These are phyloP conservation scores for Ascoidea tarda DNA, from an alignment of 805 yeast genomes.

Conservation along the genomic window DNA sequence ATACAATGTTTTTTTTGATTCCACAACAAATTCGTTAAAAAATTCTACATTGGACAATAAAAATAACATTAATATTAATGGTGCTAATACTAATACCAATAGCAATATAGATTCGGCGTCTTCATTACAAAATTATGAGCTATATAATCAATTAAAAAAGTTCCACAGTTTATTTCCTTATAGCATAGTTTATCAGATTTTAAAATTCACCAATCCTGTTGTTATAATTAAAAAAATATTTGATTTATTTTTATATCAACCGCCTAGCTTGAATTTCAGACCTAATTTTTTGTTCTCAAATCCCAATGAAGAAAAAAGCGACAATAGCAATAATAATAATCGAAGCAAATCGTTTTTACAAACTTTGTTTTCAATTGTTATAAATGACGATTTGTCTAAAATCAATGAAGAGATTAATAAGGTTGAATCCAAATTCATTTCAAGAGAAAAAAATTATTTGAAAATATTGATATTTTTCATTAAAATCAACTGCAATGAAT, in stretches of 20 bases:
- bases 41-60: not conserved
- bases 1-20: constrained; percentile 67
- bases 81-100: too few relatives aligned
- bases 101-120: too few relatives aligned
- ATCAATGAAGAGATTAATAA: not conserved
- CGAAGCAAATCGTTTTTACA: constrained; percentile 3
- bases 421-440: not conserved
- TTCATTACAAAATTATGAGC: constrained; percentile 28
- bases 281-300: too few relatives aligned
- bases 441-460: not conserved
- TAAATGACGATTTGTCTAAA: constrained; percentile 3
- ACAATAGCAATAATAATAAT: not conserved
- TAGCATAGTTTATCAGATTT: constrained; percentile 54
- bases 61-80: not conserved
- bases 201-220: constrained; percentile 80
- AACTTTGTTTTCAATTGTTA: constrained; percentile 5
- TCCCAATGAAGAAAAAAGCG: too few relatives aligned
- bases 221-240: constrained; percentile 66
- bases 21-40: constrained; percentile 32
- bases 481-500: too few relatives aligned
- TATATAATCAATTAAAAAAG: constrained; percentile 53
- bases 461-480: too few relatives aligned
- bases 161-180: constrained; percentile 77
- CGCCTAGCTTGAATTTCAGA: constrained; percentile 14
- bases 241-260: constrained; percentile 73